Conservation (phyloP, 306 rosid species). For the Hippophae gyantsensis region DNA sequence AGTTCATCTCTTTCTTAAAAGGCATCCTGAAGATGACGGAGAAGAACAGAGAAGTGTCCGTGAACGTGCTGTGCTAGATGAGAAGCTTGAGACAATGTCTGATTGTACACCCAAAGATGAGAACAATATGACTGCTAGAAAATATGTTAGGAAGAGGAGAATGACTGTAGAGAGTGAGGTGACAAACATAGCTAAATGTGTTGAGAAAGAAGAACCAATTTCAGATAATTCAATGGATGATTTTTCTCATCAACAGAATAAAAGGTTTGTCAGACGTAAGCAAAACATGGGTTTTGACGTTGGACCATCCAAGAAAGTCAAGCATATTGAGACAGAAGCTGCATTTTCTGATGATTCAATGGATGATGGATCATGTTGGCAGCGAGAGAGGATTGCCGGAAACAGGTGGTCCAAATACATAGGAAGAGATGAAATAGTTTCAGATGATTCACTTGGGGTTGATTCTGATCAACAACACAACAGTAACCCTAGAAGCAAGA, state of each 20-base stretch:
- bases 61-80: slow-evolving; percentile 41
- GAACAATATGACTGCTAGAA: slow-evolving; percentile 27
- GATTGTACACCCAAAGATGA: slow-evolving; percentile 33
- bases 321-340: slow-evolving; percentile 18
- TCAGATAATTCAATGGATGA: slow-evolving; percentile 29
- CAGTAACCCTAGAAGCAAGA: slow-evolving; percentile 27
- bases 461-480: slow-evolving; percentile 17
- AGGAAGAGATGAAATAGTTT: slow-evolving; percentile 18
- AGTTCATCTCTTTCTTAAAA: slow-evolving; percentile 77
- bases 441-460: slow-evolving; percentile 29
- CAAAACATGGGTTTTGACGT: slow-evolving; percentile 18
- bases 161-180: slow-evolving; percentile 25
- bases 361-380: slow-evolving; percentile 19
- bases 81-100: slow-evolving; percentile 41
- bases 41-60: slow-evolving; percentile 33
- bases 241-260: slow-evolving; percentile 20
- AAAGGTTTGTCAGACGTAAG: slow-evolving; percentile 25
- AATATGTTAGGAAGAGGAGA: slow-evolving; percentile 70
- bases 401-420: slow-evolving; percentile 14
- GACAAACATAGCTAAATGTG: slow-evolving; percentile 43
- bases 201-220: slow-evolving; percentile 26
- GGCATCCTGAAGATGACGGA: slow-evolving; percentile 47
- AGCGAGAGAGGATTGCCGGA: slow-evolving; percentile 11
- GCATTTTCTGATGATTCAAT: slow-evolving; percentile 31
- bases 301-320: slow-evolving; percentile 20